These are phyloP conservation scores for Ramularia endophylla DNA, from an alignment of 2,329 filamentous ascomycete species.

Conservation along the genomic window DNA sequence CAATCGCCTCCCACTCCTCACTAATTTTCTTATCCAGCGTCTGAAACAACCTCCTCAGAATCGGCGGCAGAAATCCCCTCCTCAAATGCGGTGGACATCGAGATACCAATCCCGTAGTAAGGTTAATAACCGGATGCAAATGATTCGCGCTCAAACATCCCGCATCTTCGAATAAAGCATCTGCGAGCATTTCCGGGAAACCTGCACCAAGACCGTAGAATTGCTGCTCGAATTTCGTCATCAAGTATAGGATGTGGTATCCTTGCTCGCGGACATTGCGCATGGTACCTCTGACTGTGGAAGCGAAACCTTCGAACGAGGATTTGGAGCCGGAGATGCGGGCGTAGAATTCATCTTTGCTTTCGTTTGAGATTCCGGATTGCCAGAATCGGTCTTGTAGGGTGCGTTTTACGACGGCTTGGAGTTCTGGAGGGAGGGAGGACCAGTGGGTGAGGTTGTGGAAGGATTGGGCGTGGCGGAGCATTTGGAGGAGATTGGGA, in stretches of 20 bases:
- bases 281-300: conserved; percentile 82
- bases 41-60: conserved; percentile 74
- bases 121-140: conserved; percentile 83
- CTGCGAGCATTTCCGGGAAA: conserved; percentile 73
- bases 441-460: conserved; percentile 83
- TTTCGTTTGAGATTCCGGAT: conserved; percentile 91
- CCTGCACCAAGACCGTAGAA: conserved; percentile 82
- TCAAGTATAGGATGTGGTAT: conserved; percentile 90
- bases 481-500: conserved; percentile 76
- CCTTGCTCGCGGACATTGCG: conserved; percentile 86
- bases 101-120: conserved; percentile 83
- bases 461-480: conserved; percentile 85
- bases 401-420: conserved; percentile 69
- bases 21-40: conserved; percentile 85
- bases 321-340: conserved; percentile 81
- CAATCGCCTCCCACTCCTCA: conserved; percentile 76
- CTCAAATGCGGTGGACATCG: conserved; percentile 79
- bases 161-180: conserved; percentile 77
- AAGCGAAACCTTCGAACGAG: conserved; percentile 89
- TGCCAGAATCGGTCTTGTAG: conserved; percentile 98
- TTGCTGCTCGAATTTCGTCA: conserved; percentile 77
- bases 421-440: conserved; percentile 68
- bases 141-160: conserved; percentile 84
- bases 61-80: conserved; percentile 73
- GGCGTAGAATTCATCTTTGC: conserved; percentile 93